Conservation (phyloP, 2,329 filamentous ascomycete species). For the Pseudogymnoascus sp. region DNA sequence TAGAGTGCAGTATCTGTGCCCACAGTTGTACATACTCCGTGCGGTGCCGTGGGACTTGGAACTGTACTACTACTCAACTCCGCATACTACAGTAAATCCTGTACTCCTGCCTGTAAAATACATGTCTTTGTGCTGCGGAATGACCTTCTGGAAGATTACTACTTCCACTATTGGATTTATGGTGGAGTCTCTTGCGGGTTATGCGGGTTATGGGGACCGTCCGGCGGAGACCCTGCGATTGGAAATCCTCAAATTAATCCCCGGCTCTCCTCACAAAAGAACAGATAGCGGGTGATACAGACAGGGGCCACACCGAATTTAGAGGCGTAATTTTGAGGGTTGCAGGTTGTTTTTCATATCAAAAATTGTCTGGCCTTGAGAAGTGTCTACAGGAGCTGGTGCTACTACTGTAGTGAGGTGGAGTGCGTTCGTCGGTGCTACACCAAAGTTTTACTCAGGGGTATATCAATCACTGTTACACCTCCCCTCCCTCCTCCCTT, state of each 20-base stretch:
- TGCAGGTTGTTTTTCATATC: background rate
- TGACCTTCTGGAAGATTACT: slow-evolving; percentile 7
- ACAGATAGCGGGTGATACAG: background rate
- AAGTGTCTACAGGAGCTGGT: background rate
- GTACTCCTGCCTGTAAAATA: background rate
- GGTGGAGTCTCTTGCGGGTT: background rate
- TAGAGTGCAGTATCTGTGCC: background rate
- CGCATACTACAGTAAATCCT: background rate
- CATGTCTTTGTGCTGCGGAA: background rate
- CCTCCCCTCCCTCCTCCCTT: background rate
- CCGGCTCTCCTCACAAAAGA: background rate
- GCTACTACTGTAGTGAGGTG: background rate
- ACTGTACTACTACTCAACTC: slow-evolving; percentile 2
- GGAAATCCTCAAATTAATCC: slow-evolving; percentile 7
- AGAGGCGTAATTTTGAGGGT: background rate
- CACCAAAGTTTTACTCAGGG: slow-evolving; percentile 2
- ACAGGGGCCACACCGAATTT: background rate
- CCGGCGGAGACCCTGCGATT: background rate
- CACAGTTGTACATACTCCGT: background rate
- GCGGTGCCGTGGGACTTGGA: background rate
- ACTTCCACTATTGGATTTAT: slow-evolving; percentile 7
- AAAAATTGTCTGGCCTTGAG: background rate
- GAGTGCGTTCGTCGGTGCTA: background rate
- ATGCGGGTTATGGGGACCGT: background rate
- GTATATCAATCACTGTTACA: background rate